Conservation (phyloP, 257 asterid genomes). For the Misopates orontium region DNA sequence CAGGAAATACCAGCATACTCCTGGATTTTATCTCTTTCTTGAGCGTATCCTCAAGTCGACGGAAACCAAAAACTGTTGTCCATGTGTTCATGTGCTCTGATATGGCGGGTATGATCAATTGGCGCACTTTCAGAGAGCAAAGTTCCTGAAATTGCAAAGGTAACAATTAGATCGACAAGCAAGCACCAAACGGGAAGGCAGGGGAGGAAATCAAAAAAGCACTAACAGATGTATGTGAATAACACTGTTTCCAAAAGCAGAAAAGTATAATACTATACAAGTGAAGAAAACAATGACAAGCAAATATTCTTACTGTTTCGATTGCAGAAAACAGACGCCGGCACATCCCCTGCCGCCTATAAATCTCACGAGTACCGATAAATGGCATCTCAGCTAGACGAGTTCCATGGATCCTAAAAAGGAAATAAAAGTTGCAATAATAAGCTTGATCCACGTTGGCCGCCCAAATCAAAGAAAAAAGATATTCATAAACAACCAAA, state of each 20-base stretch:
- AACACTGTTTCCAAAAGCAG: no score
- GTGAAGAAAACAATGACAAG: slow-evolving; percentile 15
- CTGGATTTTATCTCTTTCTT: slow-evolving; percentile 63
- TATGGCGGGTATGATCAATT: slow-evolving; percentile 84
- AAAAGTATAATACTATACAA: neutral
- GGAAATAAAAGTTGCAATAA: slow-evolving; percentile 20
- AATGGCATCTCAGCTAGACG: slow-evolving; percentile 98
- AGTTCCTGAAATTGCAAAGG: slow-evolving; percentile 57
- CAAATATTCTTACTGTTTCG: slow-evolving; percentile 58
- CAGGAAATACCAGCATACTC: slow-evolving; percentile 90
- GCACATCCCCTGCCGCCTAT: slow-evolving; percentile 99
- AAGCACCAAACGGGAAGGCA: no score
- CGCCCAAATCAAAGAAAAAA: slow-evolving; percentile 4
- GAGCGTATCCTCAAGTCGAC: slow-evolving; percentile 54
- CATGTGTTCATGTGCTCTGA: slow-evolving; percentile 82
- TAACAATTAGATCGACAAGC: neutral
- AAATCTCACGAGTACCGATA: slow-evolving; percentile 82
- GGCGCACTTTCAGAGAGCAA: slow-evolving; percentile 59
- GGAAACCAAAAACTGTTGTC: slow-evolving; percentile 74
- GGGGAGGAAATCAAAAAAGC: no score
- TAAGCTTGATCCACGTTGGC: slow-evolving; percentile 20
- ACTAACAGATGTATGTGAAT: no score
- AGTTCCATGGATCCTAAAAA: slow-evolving; percentile 75
- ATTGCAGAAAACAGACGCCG: slow-evolving; percentile 82
- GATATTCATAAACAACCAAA: slow-evolving; percentile 12